These are phyloP conservation scores for Suhomyces sp. DNA, from an alignment of 805 yeast species.

Conservation along the genomic window DNA sequence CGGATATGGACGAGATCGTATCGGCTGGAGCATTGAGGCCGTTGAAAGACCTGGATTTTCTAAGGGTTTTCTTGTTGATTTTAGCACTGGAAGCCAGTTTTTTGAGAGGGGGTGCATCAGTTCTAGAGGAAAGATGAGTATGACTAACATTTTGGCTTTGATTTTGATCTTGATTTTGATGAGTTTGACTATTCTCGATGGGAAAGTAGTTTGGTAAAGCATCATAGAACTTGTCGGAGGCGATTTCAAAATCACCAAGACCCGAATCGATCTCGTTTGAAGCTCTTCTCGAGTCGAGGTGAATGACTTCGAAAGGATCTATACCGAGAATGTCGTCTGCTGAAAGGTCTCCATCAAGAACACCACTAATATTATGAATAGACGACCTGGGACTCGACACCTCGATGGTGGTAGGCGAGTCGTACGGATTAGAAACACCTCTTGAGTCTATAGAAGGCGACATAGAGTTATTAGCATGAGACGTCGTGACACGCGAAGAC, in stretches of 20 bases:
- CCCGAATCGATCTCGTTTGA: constrained; percentile 1
- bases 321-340: constrained; percentile 11
- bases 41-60: constrained; percentile 12
- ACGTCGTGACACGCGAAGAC: neutral
- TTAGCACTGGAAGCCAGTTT: constrained; percentile 10
- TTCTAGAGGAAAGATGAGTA: neutral
- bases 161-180: neutral
- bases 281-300: neutral
- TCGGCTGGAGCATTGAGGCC: neutral
- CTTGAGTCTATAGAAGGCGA: neutral
- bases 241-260: constrained; percentile 4
- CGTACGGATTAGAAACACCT: constrained; percentile 4
- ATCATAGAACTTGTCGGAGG: constrained; percentile 2
- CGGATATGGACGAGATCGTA: neutral
- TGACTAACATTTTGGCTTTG: neutral
- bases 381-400: constrained; percentile 9
- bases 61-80: constrained; percentile 11
- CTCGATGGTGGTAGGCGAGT: constrained; percentile 14
- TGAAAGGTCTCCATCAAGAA: constrained; percentile 1
- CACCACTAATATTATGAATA: neutral
- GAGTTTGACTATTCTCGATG: neutral
- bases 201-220: neutral
- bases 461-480: neutral
- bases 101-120: neutral
- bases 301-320: constrained; percentile 10